Base-by-base conservation (phyloP, 2,329 filamentous ascomycete species). In the Lachnellula arida region DNA sequence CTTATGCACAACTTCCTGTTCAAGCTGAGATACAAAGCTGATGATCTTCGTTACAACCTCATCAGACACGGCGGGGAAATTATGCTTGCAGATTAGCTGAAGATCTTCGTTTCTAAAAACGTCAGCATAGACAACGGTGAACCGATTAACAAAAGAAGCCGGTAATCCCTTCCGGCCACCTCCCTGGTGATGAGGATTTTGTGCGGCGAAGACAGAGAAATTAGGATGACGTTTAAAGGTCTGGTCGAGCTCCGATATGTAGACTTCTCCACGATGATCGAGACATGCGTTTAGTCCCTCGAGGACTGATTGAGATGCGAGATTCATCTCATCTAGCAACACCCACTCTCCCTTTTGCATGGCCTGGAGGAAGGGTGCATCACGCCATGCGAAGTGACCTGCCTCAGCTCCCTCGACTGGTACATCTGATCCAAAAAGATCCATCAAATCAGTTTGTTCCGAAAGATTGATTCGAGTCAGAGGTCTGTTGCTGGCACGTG, bases 281-380 rank as follows among this genome's bases (percentile, higher is more conserved):
- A 99, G 80, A 75, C 94, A 97, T 22, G 94, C 93, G 64, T 99
- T 99, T 34, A 99, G 77, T 60, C 94, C 95, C 74, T 99, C 94
- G 1, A 99, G 81, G 2, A 99, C 92, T 4, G 93, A 96, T 70
- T 99, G 94, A 0, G 93, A 97, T 1, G 95, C 94, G 60, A 99
- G 75, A 67, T 99, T 99, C 94, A 99, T 99, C 76, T 99, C 94
- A 68, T 99, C 94, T 0, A 99, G 80, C 28, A 99, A 77, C 11
- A 99, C 94, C 94, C 94, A 99, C 65, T 96, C 89, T 28, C 94
- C 94, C 56, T 84, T 88, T 69, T 97, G 94, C 93, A 99, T 97
- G 0, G 94, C 94, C 69, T 91, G 89, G 19, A 99, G 76, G 69
- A 99, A 97, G 0, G 94, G 92, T 0, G 93, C 94, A 70, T 99